Conservation (phyloP, 148 eudicot genomes). For the Arbutus unedo region DNA sequence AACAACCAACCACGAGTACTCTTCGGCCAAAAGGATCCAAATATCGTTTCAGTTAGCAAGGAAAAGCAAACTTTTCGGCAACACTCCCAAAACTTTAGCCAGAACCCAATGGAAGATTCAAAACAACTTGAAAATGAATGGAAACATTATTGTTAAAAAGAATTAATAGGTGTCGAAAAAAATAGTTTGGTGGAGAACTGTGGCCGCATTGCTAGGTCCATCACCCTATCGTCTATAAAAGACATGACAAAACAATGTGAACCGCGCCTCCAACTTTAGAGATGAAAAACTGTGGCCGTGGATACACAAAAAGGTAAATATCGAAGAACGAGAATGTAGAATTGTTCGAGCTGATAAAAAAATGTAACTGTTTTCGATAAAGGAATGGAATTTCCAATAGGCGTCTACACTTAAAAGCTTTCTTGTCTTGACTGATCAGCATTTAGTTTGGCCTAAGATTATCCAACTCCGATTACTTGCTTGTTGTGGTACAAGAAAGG, state of each 20-base stretch:
- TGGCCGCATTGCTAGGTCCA: neutral
- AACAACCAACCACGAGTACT: neutral
- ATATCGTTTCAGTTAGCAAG: neutral
- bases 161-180: neutral
- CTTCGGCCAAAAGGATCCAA: neutral
- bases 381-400: neutral
- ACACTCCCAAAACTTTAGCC: neutral
- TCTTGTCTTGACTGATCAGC: neutral
- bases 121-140: neutral
- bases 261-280: neutral
- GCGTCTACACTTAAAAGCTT: neutral
- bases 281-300: neutral
- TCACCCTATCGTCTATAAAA: neutral
- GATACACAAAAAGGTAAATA: neutral
- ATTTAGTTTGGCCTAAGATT: neutral
- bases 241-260: neutral
- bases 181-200: neutral
- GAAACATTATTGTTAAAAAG: neutral
- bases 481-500: neutral
- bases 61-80: neutral
- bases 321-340: neutral
- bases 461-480: too few species aligned
- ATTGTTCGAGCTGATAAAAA: neutral
- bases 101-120: neutral
- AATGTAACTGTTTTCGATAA: neutral